Conservation (phyloP, 75 land plant species). For the Adiantum capillusveneris region DNA sequence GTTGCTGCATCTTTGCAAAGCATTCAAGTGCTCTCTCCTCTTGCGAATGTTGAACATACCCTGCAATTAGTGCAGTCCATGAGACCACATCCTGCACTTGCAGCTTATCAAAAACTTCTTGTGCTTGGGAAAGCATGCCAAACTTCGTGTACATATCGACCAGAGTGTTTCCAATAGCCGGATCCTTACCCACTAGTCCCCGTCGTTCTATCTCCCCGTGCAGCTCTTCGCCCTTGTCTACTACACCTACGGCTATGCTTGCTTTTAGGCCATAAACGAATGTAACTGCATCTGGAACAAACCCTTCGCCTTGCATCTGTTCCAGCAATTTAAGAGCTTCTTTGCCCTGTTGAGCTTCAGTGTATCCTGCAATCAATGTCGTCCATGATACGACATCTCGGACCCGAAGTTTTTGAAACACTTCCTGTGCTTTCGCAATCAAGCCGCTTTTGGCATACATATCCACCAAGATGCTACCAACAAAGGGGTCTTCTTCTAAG, state of each 20-base stretch:
- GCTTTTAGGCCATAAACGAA: slow-evolving; percentile 16
- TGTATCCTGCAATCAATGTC: slow-evolving; percentile 12
- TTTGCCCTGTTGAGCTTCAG: not conserved
- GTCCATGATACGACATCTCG: slow-evolving; percentile 14
- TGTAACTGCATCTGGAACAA: slow-evolving; percentile 12
- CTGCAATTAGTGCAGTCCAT: slow-evolving; percentile 32
- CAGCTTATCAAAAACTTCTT: slow-evolving; percentile 15
- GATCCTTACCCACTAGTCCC: slow-evolving; percentile 7
- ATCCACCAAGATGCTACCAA: slow-evolving; percentile 7
- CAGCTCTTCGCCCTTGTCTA: slow-evolving; percentile 18
- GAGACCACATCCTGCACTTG: slow-evolving; percentile 20
- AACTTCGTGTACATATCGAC: slow-evolving; percentile 32
- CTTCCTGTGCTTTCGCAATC: slow-evolving; percentile 3
- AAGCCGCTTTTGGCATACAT: slow-evolving; percentile 9
- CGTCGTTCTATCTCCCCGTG: slow-evolving; percentile 9
- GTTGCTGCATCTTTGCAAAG: slow-evolving; percentile 28
- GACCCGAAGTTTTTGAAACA: slow-evolving; percentile 14
- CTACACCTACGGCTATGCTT: not conserved
- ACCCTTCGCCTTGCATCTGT: slow-evolving; percentile 8
- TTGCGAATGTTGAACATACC: slow-evolving; percentile 16
- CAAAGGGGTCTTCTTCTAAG: slow-evolving; percentile 13
- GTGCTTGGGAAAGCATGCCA: slow-evolving; percentile 14
- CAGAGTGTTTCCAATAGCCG: slow-evolving; percentile 25
- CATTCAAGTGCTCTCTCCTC: slow-evolving; percentile 21
- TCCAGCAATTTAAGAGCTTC: slow-evolving; percentile 4